A percentile compares a stretch with the other conserved stretches of the same genome.
Conservation (phyloP, 139 green algal genomes). For the Micractinium conductrix region DNA sequence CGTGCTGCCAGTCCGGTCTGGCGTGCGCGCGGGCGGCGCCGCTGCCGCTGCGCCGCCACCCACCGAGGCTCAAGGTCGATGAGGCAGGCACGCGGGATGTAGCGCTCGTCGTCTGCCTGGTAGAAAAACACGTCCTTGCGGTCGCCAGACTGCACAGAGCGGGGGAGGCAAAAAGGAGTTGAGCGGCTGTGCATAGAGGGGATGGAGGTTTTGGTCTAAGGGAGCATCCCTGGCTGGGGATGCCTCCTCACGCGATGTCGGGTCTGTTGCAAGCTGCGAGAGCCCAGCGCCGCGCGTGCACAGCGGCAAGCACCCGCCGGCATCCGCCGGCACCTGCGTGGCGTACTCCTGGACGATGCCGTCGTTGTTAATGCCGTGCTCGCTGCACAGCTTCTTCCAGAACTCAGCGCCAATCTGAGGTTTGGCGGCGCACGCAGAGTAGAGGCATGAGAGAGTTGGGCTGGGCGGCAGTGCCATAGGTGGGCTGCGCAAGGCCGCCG, state of each 20-base stretch:
- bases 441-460: too few species aligned
- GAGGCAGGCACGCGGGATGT: constrained; percentile 94
- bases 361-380: constrained; percentile 98
- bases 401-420: constrained; percentile 93
- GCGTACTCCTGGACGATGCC: constrained; percentile 93
- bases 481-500: too few species aligned
- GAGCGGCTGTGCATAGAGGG: background rate
- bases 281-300: too few species aligned
- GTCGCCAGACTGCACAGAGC: constrained; percentile 61
- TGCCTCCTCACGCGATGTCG: too few species aligned
- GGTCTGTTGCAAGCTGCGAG: too few species aligned
- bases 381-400: constrained; percentile 93
- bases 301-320: too few species aligned
- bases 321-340: background rate
- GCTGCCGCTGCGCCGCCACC: too few species aligned
- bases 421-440: too few species aligned
- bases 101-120: constrained; percentile 99
- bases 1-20: too few species aligned
- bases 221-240: too few species aligned
- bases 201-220: too few species aligned
- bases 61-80: constrained; percentile 96
- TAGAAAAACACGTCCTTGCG: constrained; percentile 99
- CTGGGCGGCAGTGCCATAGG: background rate
- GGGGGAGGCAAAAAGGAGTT: background rate
- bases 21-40: too few species aligned